Evolutionary conservation across 2,329 filamentous ascomycete genomes (phyloP).

Genomic region (Seiridium cupressi): DNA sequence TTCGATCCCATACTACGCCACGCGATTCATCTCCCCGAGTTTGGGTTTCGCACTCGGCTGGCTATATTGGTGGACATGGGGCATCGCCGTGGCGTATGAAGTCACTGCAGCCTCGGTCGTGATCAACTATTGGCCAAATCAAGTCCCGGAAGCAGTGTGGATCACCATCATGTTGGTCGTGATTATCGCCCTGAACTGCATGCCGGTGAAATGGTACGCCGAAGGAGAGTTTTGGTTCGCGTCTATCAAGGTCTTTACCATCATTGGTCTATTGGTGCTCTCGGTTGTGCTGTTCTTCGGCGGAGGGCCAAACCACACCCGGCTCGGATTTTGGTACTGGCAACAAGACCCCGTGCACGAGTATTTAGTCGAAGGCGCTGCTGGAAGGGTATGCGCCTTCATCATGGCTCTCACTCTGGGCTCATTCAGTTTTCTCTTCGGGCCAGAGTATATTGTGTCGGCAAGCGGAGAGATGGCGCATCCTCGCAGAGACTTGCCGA

Average conservation of each 20-base stretch:
- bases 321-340: constrained; percentile 40
- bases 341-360: constrained; percentile 25
- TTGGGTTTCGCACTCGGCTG: constrained; percentile 35
- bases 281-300: constrained; percentile 44
- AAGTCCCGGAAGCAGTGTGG: constrained; percentile 32
- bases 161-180: constrained; percentile 40
- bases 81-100: constrained; percentile 42
- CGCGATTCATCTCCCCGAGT: constrained; percentile 20
- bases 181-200: constrained; percentile 37
- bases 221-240: constrained; percentile 52
- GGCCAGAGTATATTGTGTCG: constrained; percentile 26
- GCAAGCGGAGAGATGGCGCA: constrained; percentile 6
- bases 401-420: background rate
- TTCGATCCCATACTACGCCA: constrained; percentile 19
- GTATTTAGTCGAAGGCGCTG: constrained; percentile 12
- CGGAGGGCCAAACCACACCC: constrained; percentile 40
- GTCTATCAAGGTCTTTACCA: constrained; percentile 46
- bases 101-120: constrained; percentile 42
- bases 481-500: constrained; percentile 4
- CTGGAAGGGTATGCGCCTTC: constrained; percentile 21
- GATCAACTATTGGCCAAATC: constrained; percentile 34
- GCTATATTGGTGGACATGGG: constrained; percentile 42
- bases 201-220: constrained; percentile 43
- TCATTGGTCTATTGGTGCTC: constrained; percentile 46
- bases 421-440: constrained; percentile 19